Base-by-base conservation (phyloP, 306 rosid species). In the Glycyrrhiza uralensis region DNA sequence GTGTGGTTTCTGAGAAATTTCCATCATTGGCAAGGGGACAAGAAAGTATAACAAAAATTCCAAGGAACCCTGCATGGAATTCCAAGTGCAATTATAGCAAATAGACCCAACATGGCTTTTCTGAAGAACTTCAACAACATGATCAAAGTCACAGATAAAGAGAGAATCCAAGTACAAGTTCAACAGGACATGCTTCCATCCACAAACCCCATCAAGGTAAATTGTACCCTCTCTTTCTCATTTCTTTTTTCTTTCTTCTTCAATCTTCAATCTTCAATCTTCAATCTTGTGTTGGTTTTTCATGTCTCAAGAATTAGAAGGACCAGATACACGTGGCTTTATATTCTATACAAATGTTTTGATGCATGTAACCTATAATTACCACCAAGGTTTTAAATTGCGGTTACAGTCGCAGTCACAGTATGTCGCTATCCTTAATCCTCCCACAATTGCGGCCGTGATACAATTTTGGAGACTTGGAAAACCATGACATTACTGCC, bases 131-230 rank as follows among this genome's bases (percentile, higher is more conserved):
- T 45, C 11, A 50, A 62, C 41, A 26, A 62, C 41, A 26, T 52
- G 17, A 41, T 50, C 15, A 50, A 58, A 22, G 23, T 20, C 4
- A 38, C 59, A 57, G 49, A 55, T 39, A 44, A 14, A 62, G 78
- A 66, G 70, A 71, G 17, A 28, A 14, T 33, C 4, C 33, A 54
- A 32, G 71, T n/a, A 1, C 41, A 45, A 26, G 74, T 35, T 35
- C 52, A 52, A 5, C 50, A 69, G 24, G 49, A 50, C 5, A 33
- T 6, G 47, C 33, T 63, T 41, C 47, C 69, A 36, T 5, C 26
- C 13, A 63, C 41, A 18, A 17, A 33, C 57, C 11, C 66, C 56
- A 66, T 49, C 72, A 78, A 82, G 86, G 88, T 84, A n/a, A n/a
- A 63, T 61, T 14, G 4, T 28, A 14, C 8, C 8, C 18, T 12